Conservation (phyloP, 129 eudicot species). For the Lonicera japonica region DNA sequence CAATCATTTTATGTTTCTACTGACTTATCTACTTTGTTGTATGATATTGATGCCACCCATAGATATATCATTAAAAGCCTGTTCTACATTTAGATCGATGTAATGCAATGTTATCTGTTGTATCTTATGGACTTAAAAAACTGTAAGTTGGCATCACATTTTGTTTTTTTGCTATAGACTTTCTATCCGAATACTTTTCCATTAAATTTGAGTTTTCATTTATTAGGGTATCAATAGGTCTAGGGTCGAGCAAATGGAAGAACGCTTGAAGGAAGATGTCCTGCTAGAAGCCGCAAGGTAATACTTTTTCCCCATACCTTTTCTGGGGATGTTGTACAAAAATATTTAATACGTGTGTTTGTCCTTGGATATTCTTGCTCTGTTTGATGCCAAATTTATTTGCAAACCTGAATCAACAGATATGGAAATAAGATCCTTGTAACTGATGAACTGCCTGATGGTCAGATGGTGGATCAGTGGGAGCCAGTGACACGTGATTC, state of each 20-base stretch:
- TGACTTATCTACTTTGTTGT: too few relatives aligned
- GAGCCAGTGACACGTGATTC: slow-evolving; percentile 84
- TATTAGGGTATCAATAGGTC: slow-evolving; percentile 91
- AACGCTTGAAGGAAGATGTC: slow-evolving; percentile 84
- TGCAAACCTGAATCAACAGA: slow-evolving; percentile 37
- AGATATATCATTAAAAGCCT: too few relatives aligned
- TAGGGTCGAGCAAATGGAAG: slow-evolving; percentile 98
- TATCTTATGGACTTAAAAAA: too few relatives aligned
- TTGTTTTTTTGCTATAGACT: too few relatives aligned
- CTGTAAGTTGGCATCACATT: too few relatives aligned
- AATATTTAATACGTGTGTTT: background rate
- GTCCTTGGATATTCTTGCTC: background rate
- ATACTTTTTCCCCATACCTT: slow-evolving; percentile 11
- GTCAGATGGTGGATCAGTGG: slow-evolving; percentile 99
- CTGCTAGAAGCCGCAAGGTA: slow-evolving; percentile 89
- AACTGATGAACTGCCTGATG: slow-evolving; percentile 96
- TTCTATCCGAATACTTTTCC: background rate
- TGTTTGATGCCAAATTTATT: background rate
- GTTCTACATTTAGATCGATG: too few relatives aligned
- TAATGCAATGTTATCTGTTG: too few relatives aligned
- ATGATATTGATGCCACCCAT: too few relatives aligned
- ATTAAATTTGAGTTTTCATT: slow-evolving; percentile 18
- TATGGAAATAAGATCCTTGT: slow-evolving; percentile 97
- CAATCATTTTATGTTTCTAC: too few relatives aligned
- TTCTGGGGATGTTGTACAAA: background rate